These are phyloP conservation scores for Nitzschia sp. DNA, from an alignment of 108 stramenopile genomes.

Conservation along the genomic window DNA sequence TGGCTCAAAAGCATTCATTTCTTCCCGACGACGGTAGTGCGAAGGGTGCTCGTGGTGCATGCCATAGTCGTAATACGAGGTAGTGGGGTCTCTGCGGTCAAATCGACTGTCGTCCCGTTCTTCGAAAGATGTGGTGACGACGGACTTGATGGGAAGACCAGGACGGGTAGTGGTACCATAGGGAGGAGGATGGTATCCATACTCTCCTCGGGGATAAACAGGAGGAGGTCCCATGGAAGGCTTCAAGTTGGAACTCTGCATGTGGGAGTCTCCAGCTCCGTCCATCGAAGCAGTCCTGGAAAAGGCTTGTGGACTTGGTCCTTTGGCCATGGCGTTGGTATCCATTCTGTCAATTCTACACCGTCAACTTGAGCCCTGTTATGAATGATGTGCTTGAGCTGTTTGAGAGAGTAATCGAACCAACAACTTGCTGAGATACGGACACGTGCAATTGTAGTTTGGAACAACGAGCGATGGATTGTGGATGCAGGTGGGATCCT, in stretches of 20 bases:
- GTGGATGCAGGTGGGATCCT: not conserved
- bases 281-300: constrained; percentile 13
- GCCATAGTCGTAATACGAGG: not conserved
- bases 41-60: constrained; percentile 10
- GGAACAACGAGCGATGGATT: not conserved
- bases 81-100: constrained; percentile 8
- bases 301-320: not conserved
- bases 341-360: not conserved
- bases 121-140: constrained; percentile 45
- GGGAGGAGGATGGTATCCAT: constrained; percentile 8
- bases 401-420: not conserved
- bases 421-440: too few species aligned
- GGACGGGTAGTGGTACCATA: not conserved
- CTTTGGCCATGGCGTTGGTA: not conserved
- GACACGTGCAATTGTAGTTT: too few species aligned
- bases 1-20: not conserved
- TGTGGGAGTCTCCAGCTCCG: not conserved
- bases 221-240: not conserved
- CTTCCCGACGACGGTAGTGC: constrained; percentile 5
- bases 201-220: not conserved
- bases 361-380: too few species aligned
- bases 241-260: constrained; percentile 9
- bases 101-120: constrained; percentile 30
- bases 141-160: constrained; percentile 27
- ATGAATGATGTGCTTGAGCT: too few species aligned